Conservation (phyloP, 1,139 yeast genomes). For the Chernovozyma aurita region DNA sequence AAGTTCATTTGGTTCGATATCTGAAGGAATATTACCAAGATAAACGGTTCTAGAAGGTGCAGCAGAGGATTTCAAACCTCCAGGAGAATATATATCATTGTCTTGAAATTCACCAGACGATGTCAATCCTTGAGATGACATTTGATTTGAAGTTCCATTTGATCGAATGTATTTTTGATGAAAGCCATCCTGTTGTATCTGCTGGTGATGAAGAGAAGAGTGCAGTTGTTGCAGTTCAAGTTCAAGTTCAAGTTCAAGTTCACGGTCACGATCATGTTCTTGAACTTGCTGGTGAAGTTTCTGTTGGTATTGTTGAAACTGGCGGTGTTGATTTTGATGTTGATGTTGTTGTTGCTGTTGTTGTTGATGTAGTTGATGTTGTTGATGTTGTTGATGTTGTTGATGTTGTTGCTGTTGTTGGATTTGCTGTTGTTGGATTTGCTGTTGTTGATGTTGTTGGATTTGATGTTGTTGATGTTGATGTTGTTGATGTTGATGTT, state of each 20-base stretch:
- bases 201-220: background rate
- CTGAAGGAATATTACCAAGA: conserved; percentile 84
- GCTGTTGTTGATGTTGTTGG: conserved; percentile 4
- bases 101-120: background rate
- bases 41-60: conserved; percentile 86
- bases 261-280: background rate
- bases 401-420: conserved; percentile 2
- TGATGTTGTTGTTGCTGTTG: conserved; percentile 1
- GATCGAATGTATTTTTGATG: background rate
- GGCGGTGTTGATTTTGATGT: background rate
- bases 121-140: background rate
- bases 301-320: background rate
- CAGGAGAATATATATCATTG: background rate
- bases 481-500: background rate
- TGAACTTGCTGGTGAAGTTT: conserved; percentile 5
- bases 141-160: background rate
- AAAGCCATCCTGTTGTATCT: background rate
- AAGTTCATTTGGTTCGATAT: conserved; percentile 74
- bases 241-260: too few species aligned
- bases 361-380: conserved; percentile 3
- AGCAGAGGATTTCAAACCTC: conserved; percentile 13
- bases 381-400: conserved; percentile 2
- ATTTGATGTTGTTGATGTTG: background rate
- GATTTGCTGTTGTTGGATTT: conserved; percentile 4
- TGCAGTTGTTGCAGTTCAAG: conserved; percentile 1